Base-by-base conservation (phyloP, 495 filamentous ascomycete genomes). In the Aspergillus diversus region DNA sequence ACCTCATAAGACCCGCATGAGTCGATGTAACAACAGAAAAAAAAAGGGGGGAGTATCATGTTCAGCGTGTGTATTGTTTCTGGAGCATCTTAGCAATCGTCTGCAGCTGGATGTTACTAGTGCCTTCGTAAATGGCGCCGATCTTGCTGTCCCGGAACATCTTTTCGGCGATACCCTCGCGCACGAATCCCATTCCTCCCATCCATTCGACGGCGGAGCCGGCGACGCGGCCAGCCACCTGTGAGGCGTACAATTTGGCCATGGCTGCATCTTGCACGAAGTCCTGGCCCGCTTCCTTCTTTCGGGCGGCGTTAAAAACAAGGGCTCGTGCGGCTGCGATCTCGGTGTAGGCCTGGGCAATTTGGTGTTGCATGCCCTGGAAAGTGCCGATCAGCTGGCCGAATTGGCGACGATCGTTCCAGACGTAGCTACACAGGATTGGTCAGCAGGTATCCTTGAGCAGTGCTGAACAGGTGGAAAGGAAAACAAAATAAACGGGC, bases 301-400 rank as follows among this genome's bases (percentile, higher is more conserved):
- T 96, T 59, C 95, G 86, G 1, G 96, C 92, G 11, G 95, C 95
- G 69, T 99, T 99, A 81, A 90, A 98, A 35, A 99, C 93, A 3
- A 99, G 83, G 5, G 92, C 93, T 27, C 95, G 87, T 4, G 95
- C 95, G 11, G 95, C 95, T 31, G 86, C 80, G 67, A 98, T 97
- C 76, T 98, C 94, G 15, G 90, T 93, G 76, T 93, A 97, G 7
- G 93, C 89, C 80, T 99, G 95, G 0, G 95, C 95, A 57, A 99
- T 86, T 83, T 99, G 96, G 79, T 97, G 93, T 78, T 97, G 95
- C 93, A 99, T 97, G 68, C 92, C 94, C 79, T 99, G 95, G 84
- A 99, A 99, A 70, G 92, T 87, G 64, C 96, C 95, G 58, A 99
- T 88, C 43, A 92, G 83, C 71, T 93, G 84, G 53, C 96, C 92